A percentile compares a stretch with the other conserved stretches of the same genome.
Evolutionary conservation across 179 eudicot genomes (phyloP).

Genomic region (Beta lomatogona): DNA sequence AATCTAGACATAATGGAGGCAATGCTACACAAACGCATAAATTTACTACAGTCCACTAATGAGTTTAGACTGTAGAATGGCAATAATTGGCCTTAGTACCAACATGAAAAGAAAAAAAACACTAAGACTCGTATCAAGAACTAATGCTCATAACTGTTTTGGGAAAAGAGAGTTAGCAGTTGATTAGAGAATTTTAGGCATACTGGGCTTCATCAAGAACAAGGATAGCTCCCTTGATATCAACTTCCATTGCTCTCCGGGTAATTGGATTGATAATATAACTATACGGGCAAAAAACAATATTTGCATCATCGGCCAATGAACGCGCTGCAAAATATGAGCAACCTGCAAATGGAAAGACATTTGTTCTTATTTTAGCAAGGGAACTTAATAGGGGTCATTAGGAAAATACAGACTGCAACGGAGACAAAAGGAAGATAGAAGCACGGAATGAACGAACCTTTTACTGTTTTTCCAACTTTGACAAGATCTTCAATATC

Average conservation of each 20-base stretch:
- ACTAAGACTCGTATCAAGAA: slow-evolving; percentile 3
- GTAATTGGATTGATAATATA: slow-evolving; percentile 79
- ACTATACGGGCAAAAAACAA: slow-evolving; percentile 91
- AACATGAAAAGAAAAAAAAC: background rate
- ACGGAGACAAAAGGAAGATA: background rate
- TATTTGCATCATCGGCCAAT: slow-evolving; percentile 83
- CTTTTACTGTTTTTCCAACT: slow-evolving; percentile 79
- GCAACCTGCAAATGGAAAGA: slow-evolving; percentile 66
- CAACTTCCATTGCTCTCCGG: slow-evolving; percentile 93
- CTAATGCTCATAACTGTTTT: slow-evolving; percentile 8
- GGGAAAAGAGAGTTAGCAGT: background rate
- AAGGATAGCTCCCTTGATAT: slow-evolving; percentile 68
- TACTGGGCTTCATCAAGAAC: slow-evolving; percentile 99
- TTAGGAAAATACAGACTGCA: background rate
- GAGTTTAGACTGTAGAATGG: background rate
- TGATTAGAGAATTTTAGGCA: slow-evolving; percentile 32
- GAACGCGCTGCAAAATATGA: slow-evolving; percentile 92
- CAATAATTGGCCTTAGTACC: background rate
- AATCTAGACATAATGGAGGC: background rate
- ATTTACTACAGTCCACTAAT: background rate
- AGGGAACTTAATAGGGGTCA: background rate
- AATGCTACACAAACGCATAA: background rate
- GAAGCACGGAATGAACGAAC: slow-evolving; percentile 32
- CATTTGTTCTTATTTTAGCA: slow-evolving; percentile 10
- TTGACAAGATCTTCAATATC: slow-evolving; percentile 98